Conservation (phyloP, 148 eudicot genomes). For the Cornus suecica region DNA sequence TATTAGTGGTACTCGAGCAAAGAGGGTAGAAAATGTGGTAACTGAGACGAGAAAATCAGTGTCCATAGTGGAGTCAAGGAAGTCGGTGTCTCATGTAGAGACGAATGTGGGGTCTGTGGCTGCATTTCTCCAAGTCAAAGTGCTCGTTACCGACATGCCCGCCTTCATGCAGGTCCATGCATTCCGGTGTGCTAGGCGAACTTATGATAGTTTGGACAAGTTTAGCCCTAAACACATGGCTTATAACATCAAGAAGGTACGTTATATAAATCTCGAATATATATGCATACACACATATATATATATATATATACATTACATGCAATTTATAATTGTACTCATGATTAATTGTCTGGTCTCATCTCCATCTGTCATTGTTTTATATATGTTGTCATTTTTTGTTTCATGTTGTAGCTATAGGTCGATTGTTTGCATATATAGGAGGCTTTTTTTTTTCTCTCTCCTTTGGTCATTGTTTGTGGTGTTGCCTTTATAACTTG, state of each 20-base stretch:
- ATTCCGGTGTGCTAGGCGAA: slow-evolving; percentile 65
- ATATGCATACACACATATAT: neutral
- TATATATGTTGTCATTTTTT: no score
- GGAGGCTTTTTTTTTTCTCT: no score
- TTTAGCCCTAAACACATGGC: slow-evolving; percentile 77
- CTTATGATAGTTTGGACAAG: slow-evolving; percentile 73
- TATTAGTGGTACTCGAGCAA: neutral
- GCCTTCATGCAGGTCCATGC: slow-evolving; percentile 89
- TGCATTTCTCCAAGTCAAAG: slow-evolving; percentile 54
- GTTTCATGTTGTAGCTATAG: no score
- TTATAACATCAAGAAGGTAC: slow-evolving; percentile 73
- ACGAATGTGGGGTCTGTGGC: slow-evolving; percentile 35
- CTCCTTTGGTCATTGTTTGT: no score
- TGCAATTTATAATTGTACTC: neutral
- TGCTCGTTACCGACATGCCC: slow-evolving; percentile 84
- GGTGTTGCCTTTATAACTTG: no score
- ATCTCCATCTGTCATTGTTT: no score
- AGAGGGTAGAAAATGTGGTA: slow-evolving; percentile 9
- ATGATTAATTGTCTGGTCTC: no score
- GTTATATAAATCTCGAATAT: no score
- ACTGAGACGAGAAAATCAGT: neutral
- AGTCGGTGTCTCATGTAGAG: slow-evolving; percentile 39
- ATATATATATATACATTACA: no score
- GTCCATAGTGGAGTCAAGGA: slow-evolving; percentile 21
- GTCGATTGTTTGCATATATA: no score